Conservation (phyloP, 345 rosid species). For the Boechera divaricarpa region DNA sequence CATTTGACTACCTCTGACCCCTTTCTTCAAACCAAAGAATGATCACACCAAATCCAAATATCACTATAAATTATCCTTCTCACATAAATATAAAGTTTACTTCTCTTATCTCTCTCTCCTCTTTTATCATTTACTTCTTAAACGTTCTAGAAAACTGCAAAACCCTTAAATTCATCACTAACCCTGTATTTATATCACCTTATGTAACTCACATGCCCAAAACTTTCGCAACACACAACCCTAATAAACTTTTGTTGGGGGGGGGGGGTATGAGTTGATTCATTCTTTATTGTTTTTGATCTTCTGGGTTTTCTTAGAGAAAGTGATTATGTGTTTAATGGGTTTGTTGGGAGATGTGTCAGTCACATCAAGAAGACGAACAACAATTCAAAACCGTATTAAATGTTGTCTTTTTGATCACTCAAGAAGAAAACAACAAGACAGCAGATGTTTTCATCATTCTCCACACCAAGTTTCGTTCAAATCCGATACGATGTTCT, state of each 20-base stretch:
- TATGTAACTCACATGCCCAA: constrained; percentile 63
- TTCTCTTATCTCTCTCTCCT: constrained; percentile 14
- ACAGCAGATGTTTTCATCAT: constrained; percentile 45
- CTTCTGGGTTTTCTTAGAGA: constrained; percentile 50
- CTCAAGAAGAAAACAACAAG: constrained; percentile 54
- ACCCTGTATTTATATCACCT: constrained; percentile 57
- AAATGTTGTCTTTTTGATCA: constrained; percentile 59
- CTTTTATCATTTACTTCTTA: constrained; percentile 8
- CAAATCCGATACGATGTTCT: constrained; percentile 48
- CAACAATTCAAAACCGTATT: constrained; percentile 44
- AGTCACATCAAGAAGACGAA: constrained; percentile 51
- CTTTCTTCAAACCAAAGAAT: constrained; percentile 41
- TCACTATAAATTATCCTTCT: constrained; percentile 33
- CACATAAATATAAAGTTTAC: constrained; percentile 18
- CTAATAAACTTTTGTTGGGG: constrained; percentile 36
- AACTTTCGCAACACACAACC: constrained; percentile 61
- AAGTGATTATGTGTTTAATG: constrained; percentile 45
- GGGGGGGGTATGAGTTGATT: constrained; percentile 35
- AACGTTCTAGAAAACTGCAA: constrained; percentile 16
- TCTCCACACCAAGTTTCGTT: constrained; percentile 49
- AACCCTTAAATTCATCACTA: constrained; percentile 54
- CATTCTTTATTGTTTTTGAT: constrained; percentile 32
- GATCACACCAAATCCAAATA: constrained; percentile 39
- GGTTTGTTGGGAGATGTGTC: constrained; percentile 53
- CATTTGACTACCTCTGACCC: constrained; percentile 31